phyloP scores from a whole-genome alignment of 2,329 filamentous ascomycete genomes.

The Penicillium oxalicum region DNA sequence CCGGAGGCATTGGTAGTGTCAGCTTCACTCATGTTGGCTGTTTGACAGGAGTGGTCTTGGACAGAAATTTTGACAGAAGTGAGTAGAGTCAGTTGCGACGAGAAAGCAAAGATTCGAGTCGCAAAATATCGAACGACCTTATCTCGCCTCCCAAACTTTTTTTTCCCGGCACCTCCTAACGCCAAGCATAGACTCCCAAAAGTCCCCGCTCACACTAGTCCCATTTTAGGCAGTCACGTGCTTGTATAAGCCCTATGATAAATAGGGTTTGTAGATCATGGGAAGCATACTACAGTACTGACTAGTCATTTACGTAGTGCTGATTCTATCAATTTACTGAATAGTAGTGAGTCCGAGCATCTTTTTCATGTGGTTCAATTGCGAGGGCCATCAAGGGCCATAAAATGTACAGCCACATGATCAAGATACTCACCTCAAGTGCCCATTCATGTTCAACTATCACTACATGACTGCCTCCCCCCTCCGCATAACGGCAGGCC shows the following conservation, averaged over 20 bases:
- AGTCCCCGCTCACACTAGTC: constrained; percentile 22
- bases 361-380: background rate
- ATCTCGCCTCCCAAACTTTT: constrained; percentile 20
- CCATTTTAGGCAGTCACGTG: constrained; percentile 21
- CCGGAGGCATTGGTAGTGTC: constrained; percentile 21
- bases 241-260: constrained; percentile 11
- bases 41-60: constrained; percentile 5
- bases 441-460: too few species aligned
- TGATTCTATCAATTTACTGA: background rate
- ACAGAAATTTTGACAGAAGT: constrained; percentile 5
- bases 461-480: too few species aligned
- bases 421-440: too few species aligned
- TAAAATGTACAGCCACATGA: too few species aligned
- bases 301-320: background rate
- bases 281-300: background rate
- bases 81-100: background rate
- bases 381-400: background rate
- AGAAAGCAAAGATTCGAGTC: constrained; percentile 7
- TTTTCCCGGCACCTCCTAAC: constrained; percentile 23
- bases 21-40: constrained; percentile 28
- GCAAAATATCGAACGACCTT: constrained; percentile 12
- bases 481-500: too few species aligned
- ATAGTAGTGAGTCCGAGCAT: background rate
- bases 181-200: constrained; percentile 25
- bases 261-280: constrained; percentile 19